A percentile compares a stretch with the other conserved stretches of the same genome.
These are phyloP conservation scores for Phyllostachys edulis DNA, from an alignment of 176 grass and related monocot species.

Conservation along the genomic window DNA sequence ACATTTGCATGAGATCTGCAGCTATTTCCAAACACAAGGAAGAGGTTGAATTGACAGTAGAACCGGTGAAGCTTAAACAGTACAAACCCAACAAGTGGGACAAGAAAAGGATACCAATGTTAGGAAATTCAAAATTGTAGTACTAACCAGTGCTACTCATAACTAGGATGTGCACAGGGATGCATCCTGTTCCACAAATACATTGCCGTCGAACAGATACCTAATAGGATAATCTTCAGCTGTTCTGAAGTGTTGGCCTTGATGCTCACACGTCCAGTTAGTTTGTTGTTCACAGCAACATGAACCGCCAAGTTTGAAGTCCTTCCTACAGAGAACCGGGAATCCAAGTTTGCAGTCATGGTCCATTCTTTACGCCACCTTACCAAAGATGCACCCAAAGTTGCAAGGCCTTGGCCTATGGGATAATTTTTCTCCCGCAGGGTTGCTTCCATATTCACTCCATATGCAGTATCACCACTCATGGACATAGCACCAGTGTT, in stretches of 20 bases:
- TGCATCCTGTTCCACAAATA: constrained; percentile 59
- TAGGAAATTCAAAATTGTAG: constrained; percentile 27
- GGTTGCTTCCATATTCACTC: constrained; percentile 60
- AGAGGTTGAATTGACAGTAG: not conserved
- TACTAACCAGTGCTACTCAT: constrained; percentile 40
- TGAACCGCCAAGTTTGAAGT: constrained; percentile 55
- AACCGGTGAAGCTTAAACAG: not conserved
- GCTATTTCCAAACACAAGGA: constrained; percentile 8
- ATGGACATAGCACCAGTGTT: constrained; percentile 60
- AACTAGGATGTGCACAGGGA: constrained; percentile 14
- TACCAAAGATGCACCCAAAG: constrained; percentile 62
- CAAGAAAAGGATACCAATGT: constrained; percentile 9
- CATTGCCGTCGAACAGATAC: constrained; percentile 58
- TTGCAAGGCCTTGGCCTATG: constrained; percentile 54
- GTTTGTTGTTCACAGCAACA: constrained; percentile 73
- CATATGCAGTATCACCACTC: constrained; percentile 55
- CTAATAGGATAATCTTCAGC: constrained; percentile 65
- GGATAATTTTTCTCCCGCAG: constrained; percentile 57
- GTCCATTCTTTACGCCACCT: constrained; percentile 62
- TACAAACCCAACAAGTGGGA: constrained; percentile 21
- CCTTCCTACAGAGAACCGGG: constrained; percentile 63
- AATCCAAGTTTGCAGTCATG: constrained; percentile 64
- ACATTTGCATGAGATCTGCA: constrained; percentile 20
- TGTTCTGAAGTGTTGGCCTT: constrained; percentile 71
- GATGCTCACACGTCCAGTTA: constrained; percentile 66